Base-by-base conservation (phyloP, 306 rosid species). In the Dryas octopetala region DNA sequence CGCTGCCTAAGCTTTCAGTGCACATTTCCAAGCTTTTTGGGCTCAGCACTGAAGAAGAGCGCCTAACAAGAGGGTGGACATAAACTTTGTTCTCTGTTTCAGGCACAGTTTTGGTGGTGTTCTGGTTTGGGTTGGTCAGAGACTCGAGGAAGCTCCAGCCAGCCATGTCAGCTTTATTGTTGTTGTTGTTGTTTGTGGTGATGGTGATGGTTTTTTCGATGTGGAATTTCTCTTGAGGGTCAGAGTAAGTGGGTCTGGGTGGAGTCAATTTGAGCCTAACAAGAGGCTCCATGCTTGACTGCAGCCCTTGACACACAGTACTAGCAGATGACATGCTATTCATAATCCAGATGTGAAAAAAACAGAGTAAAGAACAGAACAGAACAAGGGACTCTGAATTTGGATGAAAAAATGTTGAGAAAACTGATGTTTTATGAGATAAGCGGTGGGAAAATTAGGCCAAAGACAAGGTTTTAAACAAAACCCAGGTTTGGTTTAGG, bases 1-100 rank as follows among this genome's bases (percentile, higher is more conserved):
- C 98, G 28, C 85, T 79, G 2, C 97, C 93, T 15, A 89, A 66
- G 58, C 83, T 88, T 80, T 93, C 98, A 1, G 98, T 93, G 79
- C 98, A 93, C 85, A 93, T 80, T 66, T 83, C 86, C 73, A 93
- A 78, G 91, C 98, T 88, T 77, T 76, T 80, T 17, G 80, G 76
- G 41, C 81, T 91, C 47, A 93, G 93, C 68, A 16, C 66, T 5
- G 82, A 73, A 66, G 90, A 79, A 7, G 82, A 81, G 52, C 74
- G 78, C 76, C 85, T 88, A 1, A 54, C 70, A 16, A 75, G 69
- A 0, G 93, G 97, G 80, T 83, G 91, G 19, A 89, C 86, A 81
- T 91, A 91, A 51, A 83, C 77, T 32, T 77, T 1, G 1, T 32
- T 51, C 0, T 84, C 83, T 0, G 40, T 70, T 63, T 77, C 51